Base-by-base conservation (phyloP, 108 stramenopile genomes). In the Licmophora abbreviata region DNA sequence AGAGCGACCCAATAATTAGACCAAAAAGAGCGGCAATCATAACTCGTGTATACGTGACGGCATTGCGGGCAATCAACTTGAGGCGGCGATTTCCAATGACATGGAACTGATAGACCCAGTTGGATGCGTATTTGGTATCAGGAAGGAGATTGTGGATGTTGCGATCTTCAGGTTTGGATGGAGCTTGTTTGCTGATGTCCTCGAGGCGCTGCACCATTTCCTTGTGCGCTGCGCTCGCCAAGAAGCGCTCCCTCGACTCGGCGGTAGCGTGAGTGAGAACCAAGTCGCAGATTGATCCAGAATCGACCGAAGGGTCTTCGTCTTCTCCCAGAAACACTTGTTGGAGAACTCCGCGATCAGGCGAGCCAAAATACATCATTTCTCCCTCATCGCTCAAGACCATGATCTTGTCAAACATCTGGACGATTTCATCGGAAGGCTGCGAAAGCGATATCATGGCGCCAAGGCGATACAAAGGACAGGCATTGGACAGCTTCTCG, bases 1-100 rank as follows among this genome's bases (percentile, higher is more conserved):
- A 71, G 21, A 71, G 69, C 38, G 51, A 53, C 0, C 69, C 69
- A 28, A 71, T 41, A 17, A 71, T 60, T 4, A 65, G 9, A 17
- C 63, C 63, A 49, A 71, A 71, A 5, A 63, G n/a, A 18, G 65
- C 48, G 21, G 69, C 69, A 50, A 71, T 71, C n/a, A 64, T n/a
- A 20, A 64, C 31, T 10, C 69, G 58, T 11, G 63, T 38, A 21
- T 54, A 71, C 5, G 69, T 71, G 30, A 71, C 46, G 23, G 58
- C 15, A 43, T 71, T 71, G 2, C 69, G 43, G 0, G 51, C n/a
- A 36, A 71, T 71, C 40, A 71, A 59, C 59, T 65, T 71, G 25
- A 47, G 21, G 12, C 63, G 58, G n/a, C 69, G 24, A 2, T 23
- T 40, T 7, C 51, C 43, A 29, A 65, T 50, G 28, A 65, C 40